These are phyloP conservation scores for Metschnikowia chrysomelidarum DNA, from an alignment of 805 yeast genomes.

Conservation along the genomic window DNA sequence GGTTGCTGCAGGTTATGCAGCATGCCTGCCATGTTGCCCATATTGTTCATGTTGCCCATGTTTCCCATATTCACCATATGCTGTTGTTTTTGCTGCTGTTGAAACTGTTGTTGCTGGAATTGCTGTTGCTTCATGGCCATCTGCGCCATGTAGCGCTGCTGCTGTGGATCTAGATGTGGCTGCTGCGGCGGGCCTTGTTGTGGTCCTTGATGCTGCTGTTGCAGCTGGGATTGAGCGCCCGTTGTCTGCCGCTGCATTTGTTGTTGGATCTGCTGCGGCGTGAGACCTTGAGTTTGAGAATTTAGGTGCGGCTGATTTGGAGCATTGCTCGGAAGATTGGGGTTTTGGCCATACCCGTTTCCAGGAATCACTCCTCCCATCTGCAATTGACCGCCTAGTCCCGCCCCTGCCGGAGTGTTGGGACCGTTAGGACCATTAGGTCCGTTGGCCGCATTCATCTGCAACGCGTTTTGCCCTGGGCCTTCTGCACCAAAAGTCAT, in stretches of 20 bases:
- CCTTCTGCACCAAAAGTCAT: conserved; percentile 5
- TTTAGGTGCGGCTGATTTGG: no score
- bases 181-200: conserved; percentile 4
- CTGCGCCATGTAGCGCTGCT: conserved; percentile 25
- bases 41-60: conserved; percentile 21
- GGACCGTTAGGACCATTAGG: no score
- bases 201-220: conserved; percentile 3
- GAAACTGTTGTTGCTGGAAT: conserved; percentile 12
- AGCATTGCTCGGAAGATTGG: no score
- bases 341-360: no score
- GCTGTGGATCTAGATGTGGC: conserved; percentile 14
- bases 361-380: no score
- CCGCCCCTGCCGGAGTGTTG: no score
- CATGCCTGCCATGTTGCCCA: conserved; percentile 21
- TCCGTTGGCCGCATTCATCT: no score
- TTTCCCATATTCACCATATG: no score
- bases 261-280: no score
- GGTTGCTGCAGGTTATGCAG: conserved; percentile 19
- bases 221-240: conserved; percentile 5
- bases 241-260: conserved; percentile 11
- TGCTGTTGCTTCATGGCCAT: conserved; percentile 28
- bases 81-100: conserved; percentile 21
- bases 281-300: no score
- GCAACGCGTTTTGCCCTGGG: no score
- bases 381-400: no score